Evolutionary conservation across 345 rosid species (phyloP).

Genomic region (Theobroma cacao): DNA sequence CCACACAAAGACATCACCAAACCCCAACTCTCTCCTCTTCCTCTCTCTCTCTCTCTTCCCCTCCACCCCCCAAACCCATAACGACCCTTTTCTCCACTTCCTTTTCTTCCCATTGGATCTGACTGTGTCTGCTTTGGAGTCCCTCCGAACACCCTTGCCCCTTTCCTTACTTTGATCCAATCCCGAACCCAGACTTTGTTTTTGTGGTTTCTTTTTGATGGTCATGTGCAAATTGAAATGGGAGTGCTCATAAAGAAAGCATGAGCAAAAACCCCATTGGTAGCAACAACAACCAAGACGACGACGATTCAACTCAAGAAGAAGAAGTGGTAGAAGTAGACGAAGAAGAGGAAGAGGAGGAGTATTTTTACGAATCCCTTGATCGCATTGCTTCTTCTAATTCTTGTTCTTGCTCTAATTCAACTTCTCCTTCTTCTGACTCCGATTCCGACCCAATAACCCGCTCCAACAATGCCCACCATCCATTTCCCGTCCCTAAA

Average conservation of each 20-base stretch:
- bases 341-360: slow-evolving; percentile 47
- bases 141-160: slow-evolving; percentile 8
- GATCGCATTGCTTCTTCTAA: slow-evolving; percentile 67
- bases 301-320: slow-evolving; percentile 5
- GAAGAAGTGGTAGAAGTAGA: slow-evolving; percentile 30
- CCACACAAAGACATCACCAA: slow-evolving; percentile 37
- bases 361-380: slow-evolving; percentile 73
- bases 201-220: slow-evolving; percentile 16
- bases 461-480: slow-evolving; percentile 27
- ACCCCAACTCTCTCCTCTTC: slow-evolving; percentile 17
- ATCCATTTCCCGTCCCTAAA: slow-evolving; percentile 42
- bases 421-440: slow-evolving; percentile 63
- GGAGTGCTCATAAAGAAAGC: slow-evolving; percentile 44
- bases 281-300: slow-evolving; percentile 21
- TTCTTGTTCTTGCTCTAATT: slow-evolving; percentile 56
- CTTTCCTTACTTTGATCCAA: neutral
- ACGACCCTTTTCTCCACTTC: slow-evolving; percentile 6
- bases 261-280: slow-evolving; percentile 30
- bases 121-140: slow-evolving; percentile 18
- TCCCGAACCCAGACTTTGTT: slow-evolving; percentile 10
- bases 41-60: slow-evolving; percentile 26
- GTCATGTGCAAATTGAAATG: slow-evolving; percentile 29
- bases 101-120: slow-evolving; percentile 31
- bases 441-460: slow-evolving; percentile 56
- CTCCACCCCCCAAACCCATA: slow-evolving; percentile 27